Evolutionary conservation across 169 alveolate genomes (phyloP).

Genomic region (Amoebophrya sp.): DNA sequence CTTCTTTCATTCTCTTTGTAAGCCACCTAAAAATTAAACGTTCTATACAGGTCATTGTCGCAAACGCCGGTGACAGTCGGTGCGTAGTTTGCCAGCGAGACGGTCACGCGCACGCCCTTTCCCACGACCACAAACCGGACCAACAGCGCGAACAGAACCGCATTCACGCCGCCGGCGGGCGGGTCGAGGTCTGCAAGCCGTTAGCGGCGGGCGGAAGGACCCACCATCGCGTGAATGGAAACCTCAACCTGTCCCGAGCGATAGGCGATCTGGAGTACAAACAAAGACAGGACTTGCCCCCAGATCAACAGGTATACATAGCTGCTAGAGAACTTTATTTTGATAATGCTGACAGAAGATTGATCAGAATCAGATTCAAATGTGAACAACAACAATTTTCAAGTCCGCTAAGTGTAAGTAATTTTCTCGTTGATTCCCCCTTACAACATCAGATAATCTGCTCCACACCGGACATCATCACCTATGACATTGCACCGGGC

Average conservation of each 20-base stretch:
- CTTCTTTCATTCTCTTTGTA: too few species aligned
- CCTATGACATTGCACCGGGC: conserved; percentile 53
- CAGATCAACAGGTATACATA: conserved; percentile 38
- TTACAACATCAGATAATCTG: conserved; percentile 66
- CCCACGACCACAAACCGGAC: conserved; percentile 83
- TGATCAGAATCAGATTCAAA: neutral
- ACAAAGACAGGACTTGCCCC: conserved; percentile 55
- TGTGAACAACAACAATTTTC: neutral
- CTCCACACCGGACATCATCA: conserved; percentile 74
- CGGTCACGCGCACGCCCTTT: conserved; percentile 60
- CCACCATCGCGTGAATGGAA: conserved; percentile 72
- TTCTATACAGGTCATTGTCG: conserved; percentile 56
- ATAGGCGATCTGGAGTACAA: conserved; percentile 83
- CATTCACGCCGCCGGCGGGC: conserved; percentile 74
- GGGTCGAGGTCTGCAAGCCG: conserved; percentile 55
- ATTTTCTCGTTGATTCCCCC: neutral
- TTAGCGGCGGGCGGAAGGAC: neutral
- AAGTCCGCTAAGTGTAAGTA: neutral
- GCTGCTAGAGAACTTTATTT: neutral
- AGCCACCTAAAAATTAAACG: too few species aligned
- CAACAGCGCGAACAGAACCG: conserved; percentile 64
- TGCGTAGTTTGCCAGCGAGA: conserved; percentile 59
- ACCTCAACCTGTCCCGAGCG: conserved; percentile 72
- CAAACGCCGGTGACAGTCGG: conserved; percentile 87
- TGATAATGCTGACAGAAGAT: neutral